phyloP scores from a whole-genome alignment of 1,284 basidiomycete genomes.

The Ceratobasidium sp. region DNA sequence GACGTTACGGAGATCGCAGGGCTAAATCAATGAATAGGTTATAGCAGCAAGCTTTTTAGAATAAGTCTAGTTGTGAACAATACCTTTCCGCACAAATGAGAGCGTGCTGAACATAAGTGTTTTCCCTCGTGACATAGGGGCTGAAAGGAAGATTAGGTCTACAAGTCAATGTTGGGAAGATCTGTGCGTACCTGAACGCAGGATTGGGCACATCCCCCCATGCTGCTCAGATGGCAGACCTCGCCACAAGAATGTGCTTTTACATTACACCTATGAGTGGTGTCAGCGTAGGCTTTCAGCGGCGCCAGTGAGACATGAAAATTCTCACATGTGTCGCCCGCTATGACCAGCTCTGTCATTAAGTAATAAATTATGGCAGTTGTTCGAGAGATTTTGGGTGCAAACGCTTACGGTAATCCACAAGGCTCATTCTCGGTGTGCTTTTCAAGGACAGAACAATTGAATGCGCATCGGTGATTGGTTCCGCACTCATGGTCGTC shows the following conservation, averaged over 20 bases:
- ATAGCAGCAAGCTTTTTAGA: neutral
- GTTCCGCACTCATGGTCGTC: constrained; percentile 42
- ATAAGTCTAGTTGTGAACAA: constrained; percentile 9
- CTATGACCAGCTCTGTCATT: constrained; percentile 37
- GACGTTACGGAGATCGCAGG: constrained; percentile 58
- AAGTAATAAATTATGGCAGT: neutral
- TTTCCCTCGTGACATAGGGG: constrained; percentile 58
- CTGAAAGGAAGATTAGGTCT: constrained; percentile 49
- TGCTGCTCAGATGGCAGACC: constrained; percentile 58
- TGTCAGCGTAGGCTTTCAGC: neutral
- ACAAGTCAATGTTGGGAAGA: no score
- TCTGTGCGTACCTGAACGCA: constrained; percentile 54
- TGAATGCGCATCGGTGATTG: constrained; percentile 38
- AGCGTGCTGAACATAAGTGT: constrained; percentile 63
- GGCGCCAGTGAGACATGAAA: no score
- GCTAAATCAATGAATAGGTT: constrained; percentile 57
- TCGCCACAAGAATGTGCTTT: constrained; percentile 64
- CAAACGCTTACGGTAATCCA: constrained; percentile 26
- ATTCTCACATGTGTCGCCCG: constrained; percentile 35
- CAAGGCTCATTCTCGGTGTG: constrained; percentile 35
- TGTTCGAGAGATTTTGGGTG: neutral
- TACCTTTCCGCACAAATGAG: constrained; percentile 66
- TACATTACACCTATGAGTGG: constrained; percentile 56
- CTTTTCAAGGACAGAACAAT: constrained; percentile 29
- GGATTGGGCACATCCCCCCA: constrained; percentile 60